Evolutionary conservation across 2,329 filamentous ascomycete genomes (phyloP).

Genomic region (Botrytis hyacinthi): DNA sequence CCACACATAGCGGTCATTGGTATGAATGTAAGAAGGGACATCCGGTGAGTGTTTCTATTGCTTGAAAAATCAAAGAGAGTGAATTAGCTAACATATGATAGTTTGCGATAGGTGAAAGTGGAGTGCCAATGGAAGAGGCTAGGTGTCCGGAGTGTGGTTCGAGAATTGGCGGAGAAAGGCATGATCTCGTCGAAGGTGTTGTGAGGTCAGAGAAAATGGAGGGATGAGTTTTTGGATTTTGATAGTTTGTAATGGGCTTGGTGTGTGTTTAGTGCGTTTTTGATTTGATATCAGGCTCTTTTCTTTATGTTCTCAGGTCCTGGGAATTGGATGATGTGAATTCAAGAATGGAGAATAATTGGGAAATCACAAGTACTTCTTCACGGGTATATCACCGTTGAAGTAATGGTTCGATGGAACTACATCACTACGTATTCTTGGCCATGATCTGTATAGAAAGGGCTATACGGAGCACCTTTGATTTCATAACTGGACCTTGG

Average conservation of each 20-base stretch:
- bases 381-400: neutral
- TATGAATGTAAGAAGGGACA: constrained; percentile 57
- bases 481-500: neutral
- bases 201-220: constrained; percentile 50
- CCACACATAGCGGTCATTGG: constrained; percentile 55
- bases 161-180: constrained; percentile 53
- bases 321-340: neutral
- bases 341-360: neutral
- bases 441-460: too few relatives aligned
- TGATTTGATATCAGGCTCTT: neutral
- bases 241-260: neutral
- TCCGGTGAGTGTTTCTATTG: constrained; percentile 21
- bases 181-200: constrained; percentile 51
- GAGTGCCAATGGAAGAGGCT: constrained; percentile 60
- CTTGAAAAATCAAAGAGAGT: neutral
- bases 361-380: neutral
- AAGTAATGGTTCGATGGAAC: neutral
- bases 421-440: neutral
- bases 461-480: neutral
- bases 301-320: neutral
- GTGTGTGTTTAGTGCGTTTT: neutral
- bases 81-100: constrained; percentile 12
- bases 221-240: neutral
- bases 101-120: constrained; percentile 65
- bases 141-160: constrained; percentile 61